These are phyloP conservation scores for Fusarium denticulatum DNA, from an alignment of 2,329 filamentous ascomycete species.

Conservation along the genomic window DNA sequence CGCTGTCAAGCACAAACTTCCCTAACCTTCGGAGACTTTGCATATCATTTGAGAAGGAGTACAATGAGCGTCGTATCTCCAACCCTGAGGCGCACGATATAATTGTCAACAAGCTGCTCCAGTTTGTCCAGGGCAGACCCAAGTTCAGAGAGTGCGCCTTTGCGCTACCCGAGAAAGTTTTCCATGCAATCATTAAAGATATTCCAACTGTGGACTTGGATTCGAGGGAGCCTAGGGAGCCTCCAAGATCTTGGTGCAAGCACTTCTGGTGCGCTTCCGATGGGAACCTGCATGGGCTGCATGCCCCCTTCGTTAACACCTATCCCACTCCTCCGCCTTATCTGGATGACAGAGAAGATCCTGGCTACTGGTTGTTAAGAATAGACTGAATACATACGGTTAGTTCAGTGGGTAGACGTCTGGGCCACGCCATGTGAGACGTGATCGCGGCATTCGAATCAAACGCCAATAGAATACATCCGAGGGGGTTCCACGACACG, in stretches of 20 bases:
- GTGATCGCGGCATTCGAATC: not conserved
- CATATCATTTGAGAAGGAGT: not conserved
- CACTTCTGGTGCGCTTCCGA: not conserved
- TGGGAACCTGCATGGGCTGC: not conserved
- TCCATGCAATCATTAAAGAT: not conserved
- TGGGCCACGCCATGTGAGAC: too few species aligned
- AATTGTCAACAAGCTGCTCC: not conserved
- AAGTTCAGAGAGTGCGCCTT: not conserved
- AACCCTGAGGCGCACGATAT: not conserved
- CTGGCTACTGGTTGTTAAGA: not conserved
- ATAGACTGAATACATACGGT: not conserved
- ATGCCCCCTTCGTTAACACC: not conserved
- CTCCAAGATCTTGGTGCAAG: not conserved
- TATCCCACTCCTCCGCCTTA: not conserved
- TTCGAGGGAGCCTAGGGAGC: fast-evolving
- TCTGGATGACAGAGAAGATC: not conserved
- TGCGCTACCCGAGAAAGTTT: not conserved
- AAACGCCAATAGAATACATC: fast-evolving
- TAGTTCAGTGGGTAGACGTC: not conserved
- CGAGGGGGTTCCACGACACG: not conserved
- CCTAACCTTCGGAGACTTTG: not conserved
- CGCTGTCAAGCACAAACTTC: not conserved
- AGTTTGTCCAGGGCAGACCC: not conserved
- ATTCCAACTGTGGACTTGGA: too few species aligned
- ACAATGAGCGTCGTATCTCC: not conserved